These are phyloP conservation scores for Buxus sempervirens DNA, from an alignment of 164 flowering plant genomes.

Conservation along the genomic window DNA sequence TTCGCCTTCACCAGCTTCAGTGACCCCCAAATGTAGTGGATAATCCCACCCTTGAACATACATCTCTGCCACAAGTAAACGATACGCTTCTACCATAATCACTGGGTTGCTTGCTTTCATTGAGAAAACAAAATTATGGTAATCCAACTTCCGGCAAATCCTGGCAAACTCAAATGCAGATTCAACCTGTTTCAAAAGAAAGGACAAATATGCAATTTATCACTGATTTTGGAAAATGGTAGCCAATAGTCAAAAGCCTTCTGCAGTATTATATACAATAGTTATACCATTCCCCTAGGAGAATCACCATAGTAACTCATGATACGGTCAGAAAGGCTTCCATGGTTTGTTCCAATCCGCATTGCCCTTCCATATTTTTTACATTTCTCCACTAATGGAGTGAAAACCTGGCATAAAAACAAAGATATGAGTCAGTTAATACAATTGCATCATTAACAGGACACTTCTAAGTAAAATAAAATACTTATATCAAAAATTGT, in stretches of 20 bases:
- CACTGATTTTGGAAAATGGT: neutral
- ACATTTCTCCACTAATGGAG: constrained; percentile 95
- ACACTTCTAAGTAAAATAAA: neutral
- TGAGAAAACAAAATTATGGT: constrained; percentile 90
- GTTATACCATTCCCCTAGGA: constrained; percentile 90
- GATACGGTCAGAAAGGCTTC: constrained; percentile 97
- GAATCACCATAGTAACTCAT: constrained; percentile 99
- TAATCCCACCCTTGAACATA: constrained; percentile 96
- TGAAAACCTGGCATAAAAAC: constrained; percentile 55
- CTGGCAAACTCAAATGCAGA: constrained; percentile 98
- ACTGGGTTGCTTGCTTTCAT: constrained; percentile 99
- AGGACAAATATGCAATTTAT: neutral
- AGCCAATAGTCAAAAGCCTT: constrained; percentile 1
- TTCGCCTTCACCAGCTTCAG: constrained; percentile 99
- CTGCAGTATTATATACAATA: constrained; percentile 4
- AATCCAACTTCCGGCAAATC: constrained; percentile 89
- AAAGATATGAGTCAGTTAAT: neutral
- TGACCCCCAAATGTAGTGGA: constrained; percentile 94
- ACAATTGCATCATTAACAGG: neutral
- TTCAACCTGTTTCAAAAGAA: constrained; percentile 69
- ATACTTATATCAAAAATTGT: neutral
- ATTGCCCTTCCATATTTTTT: constrained; percentile 96
- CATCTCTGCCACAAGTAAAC: constrained; percentile 95
- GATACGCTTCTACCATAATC: constrained; percentile 95
- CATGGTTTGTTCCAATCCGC: constrained; percentile 98